Evolutionary conservation across 176 grass and related monocot genomes (phyloP).

Genomic region (Lolium rigidum): DNA sequence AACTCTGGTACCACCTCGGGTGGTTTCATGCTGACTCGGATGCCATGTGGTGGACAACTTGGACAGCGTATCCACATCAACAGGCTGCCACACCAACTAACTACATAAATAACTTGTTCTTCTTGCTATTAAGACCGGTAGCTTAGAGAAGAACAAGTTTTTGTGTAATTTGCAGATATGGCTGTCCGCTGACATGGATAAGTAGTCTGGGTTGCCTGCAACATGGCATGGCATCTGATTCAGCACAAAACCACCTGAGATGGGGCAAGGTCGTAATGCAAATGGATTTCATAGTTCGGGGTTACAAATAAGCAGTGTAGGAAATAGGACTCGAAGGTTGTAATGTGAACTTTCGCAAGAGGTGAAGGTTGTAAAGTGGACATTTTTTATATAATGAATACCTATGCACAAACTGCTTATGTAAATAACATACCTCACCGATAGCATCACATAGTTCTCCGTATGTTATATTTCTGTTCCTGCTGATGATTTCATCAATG

Average conservation of each 20-base stretch:
- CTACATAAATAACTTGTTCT: neutral
- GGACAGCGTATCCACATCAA: neutral
- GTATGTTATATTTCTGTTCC: slow-evolving; percentile 71
- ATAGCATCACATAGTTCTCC: slow-evolving; percentile 71
- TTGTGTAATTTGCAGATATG: neutral
- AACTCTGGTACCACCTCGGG: neutral
- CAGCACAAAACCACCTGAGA: neutral
- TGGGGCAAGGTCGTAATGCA: neutral
- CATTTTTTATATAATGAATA: neutral
- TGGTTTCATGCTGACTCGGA: neutral
- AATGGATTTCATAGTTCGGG: slow-evolving; percentile 7
- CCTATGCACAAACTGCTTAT: neutral
- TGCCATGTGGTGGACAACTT: neutral
- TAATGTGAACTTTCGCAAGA: neutral
- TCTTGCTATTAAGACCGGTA: neutral
- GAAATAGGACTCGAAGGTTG: neutral
- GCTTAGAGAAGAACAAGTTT: neutral
- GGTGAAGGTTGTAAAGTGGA: neutral
- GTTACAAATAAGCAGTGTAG: neutral
- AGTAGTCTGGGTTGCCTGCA: neutral
- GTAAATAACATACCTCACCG: slow-evolving; percentile 58
- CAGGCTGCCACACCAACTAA: neutral
- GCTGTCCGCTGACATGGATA: neutral
- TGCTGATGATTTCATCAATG: slow-evolving; percentile 79
- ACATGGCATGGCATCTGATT: neutral